Conservation (phyloP, 257 asterid genomes). For the Solanum lycopersicoides region DNA sequence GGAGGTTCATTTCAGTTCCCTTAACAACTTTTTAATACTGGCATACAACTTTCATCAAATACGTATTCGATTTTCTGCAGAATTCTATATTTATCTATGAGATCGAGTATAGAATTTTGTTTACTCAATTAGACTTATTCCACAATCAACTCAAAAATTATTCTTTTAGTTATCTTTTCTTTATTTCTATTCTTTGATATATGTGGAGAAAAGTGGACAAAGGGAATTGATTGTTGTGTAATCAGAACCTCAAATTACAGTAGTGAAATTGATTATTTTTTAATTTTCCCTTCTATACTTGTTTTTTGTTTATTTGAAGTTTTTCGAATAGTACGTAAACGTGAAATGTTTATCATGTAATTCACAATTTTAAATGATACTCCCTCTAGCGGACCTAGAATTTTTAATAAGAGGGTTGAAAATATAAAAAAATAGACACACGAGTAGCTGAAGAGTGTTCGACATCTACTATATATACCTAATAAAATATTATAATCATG, state of each 20-base stretch:
- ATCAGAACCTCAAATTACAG: not conserved
- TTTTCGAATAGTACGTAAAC: not conserved
- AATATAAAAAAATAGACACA: too few species aligned
- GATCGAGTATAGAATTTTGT: not conserved
- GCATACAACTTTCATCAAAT: not conserved
- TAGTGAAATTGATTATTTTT: constrained; percentile 1
- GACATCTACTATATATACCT: too few species aligned
- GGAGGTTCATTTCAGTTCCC: constrained; percentile 95
- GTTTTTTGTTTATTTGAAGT: not conserved
- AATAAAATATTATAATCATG: too few species aligned
- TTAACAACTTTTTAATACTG: not conserved
- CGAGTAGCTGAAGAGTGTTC: too few species aligned
- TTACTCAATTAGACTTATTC: not conserved
- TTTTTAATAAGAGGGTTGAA: not conserved
- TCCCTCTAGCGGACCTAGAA: too few species aligned
- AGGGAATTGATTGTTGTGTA: not conserved
- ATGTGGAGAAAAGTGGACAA: not conserved
- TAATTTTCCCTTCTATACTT: not conserved
- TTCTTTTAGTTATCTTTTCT: not conserved
- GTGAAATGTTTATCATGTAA: not conserved
- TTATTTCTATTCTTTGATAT: not conserved
- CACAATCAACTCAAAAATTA: not conserved
- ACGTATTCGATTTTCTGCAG: not conserved
- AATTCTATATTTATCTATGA: not conserved
- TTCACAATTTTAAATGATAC: not conserved